These are phyloP conservation scores for Millerago galiae DNA, from an alignment of 805 yeast species.

Conservation along the genomic window DNA sequence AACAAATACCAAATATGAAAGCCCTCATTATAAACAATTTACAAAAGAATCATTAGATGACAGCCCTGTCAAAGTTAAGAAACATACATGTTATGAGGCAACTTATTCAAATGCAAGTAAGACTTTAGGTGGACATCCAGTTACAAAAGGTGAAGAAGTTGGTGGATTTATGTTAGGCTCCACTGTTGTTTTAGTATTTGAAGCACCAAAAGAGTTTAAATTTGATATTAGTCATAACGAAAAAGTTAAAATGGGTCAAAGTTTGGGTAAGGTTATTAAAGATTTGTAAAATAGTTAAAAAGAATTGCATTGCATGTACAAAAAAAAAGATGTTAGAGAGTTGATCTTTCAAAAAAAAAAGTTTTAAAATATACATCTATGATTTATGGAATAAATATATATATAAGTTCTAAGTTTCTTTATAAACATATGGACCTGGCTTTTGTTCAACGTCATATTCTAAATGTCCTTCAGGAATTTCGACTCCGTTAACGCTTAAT, in stretches of 20 bases:
- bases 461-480: conserved; percentile 40
- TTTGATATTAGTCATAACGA: conserved; percentile 70
- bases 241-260: conserved; percentile 78
- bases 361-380: not conserved
- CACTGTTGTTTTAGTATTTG: conserved; percentile 94
- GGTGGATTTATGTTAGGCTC: conserved; percentile 97
- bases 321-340: not conserved
- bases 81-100: conserved; percentile 89
- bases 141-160: conserved; percentile 87
- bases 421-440: conserved; percentile 56
- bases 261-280: conserved; percentile 45
- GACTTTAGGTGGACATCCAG: conserved; percentile 78
- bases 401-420: conserved; percentile 29
- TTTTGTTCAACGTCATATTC: conserved; percentile 33
- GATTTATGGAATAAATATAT: conserved; percentile 3
- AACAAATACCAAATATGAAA: conserved; percentile 70
- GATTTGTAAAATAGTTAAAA: not conserved
- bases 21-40: conserved; percentile 23
- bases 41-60: conserved; percentile 8
- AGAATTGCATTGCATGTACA: not conserved
- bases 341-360: not conserved
- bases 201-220: conserved; percentile 79
- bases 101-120: conserved; percentile 77
- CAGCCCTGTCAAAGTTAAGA: conserved; percentile 39
- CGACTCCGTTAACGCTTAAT: conserved; percentile 47